Percentiles rank a stretch among this genome's conserved stretches.
phyloP scores from a whole-genome alignment of 2,329 filamentous ascomycete species.

The Nemania sp. region DNA sequence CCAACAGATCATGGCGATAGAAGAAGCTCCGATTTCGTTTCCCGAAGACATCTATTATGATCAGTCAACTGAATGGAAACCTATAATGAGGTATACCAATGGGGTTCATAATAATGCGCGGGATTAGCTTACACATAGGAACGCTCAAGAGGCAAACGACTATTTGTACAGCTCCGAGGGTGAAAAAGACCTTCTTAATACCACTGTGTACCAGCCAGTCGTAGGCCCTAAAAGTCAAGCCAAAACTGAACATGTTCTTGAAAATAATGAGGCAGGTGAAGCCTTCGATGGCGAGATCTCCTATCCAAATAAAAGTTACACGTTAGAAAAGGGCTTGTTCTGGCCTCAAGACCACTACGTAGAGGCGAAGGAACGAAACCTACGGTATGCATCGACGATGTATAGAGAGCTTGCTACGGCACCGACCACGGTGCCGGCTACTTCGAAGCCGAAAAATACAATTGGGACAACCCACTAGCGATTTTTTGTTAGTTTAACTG shows the following conservation, averaged over 20 bases:
- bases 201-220: constrained; percentile 80
- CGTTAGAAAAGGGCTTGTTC: constrained; percentile 10
- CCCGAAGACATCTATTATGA: constrained; percentile 76
- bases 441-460: constrained; percentile 85
- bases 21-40: constrained; percentile 83
- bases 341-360: constrained; percentile 4
- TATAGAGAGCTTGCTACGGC: constrained; percentile 88
- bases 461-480: constrained; percentile 76
- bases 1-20: constrained; percentile 78
- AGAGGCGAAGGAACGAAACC: constrained; percentile 50
- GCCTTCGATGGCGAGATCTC: constrained; percentile 84
- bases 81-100: too few species aligned
- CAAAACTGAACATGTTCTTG: constrained; percentile 94
- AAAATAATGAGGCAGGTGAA: constrained; percentile 93
- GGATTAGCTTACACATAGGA: constrained; percentile 76
- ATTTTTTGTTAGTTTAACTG: constrained; percentile 3
- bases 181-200: constrained; percentile 73
- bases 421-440: constrained; percentile 91
- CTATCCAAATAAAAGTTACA: constrained; percentile 53
- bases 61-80: constrained; percentile 2
- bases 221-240: constrained; percentile 85
- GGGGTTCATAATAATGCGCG: too few species aligned
- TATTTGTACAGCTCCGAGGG: constrained; percentile 81
- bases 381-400: constrained; percentile 91
- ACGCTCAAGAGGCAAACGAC: constrained; percentile 79